A percentile compares a stretch with the other conserved stretches of the same genome.
phyloP scores from a whole-genome alignment of 441 rosid genomes.

The Iberis amara region DNA sequence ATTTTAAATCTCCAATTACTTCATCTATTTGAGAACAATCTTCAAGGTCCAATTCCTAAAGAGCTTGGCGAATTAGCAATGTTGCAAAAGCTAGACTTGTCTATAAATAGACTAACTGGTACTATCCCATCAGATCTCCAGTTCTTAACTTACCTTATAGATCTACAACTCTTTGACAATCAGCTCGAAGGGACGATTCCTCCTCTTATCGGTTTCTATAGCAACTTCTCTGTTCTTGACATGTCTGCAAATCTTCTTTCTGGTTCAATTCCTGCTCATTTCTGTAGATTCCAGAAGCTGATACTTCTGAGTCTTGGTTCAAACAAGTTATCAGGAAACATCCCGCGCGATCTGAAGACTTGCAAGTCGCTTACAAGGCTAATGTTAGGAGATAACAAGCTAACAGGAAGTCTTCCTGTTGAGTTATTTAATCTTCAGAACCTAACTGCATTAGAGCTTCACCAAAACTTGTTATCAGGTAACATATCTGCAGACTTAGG shows the following conservation, averaged over 20 bases:
- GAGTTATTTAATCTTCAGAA: conserved; percentile 46
- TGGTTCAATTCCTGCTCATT: conserved; percentile 42
- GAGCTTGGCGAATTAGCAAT: conserved; percentile 40
- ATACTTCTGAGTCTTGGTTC: conserved; percentile 53
- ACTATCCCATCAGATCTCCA: conserved; percentile 42
- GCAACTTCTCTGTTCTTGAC: conserved; percentile 43
- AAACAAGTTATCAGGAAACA: conserved; percentile 45
- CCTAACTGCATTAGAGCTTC: conserved; percentile 49
- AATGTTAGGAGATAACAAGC: conserved; percentile 47
- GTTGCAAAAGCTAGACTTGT: conserved; percentile 49
- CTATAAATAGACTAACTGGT: conserved; percentile 45
- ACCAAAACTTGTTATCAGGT: conserved; percentile 46
- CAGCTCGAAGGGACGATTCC: conserved; percentile 48
- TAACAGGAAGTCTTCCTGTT: conserved; percentile 43
- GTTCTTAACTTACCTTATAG: conserved; percentile 35
- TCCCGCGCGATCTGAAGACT: conserved; percentile 39
- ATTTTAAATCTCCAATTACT: conserved; percentile 38
- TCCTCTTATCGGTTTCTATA: conserved; percentile 39
- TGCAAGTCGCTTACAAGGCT: conserved; percentile 48
- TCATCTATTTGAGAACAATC: conserved; percentile 48
- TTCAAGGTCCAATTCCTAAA: conserved; percentile 40
- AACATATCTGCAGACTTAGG: conserved; percentile 41
- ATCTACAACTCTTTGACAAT: conserved; percentile 57
- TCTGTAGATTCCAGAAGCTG: conserved; percentile 44
- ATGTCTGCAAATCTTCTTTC: conserved; percentile 43